These are phyloP conservation scores for Fusarium anthophilum DNA, from an alignment of 2,329 filamentous ascomycete genomes.

Conservation along the genomic window DNA sequence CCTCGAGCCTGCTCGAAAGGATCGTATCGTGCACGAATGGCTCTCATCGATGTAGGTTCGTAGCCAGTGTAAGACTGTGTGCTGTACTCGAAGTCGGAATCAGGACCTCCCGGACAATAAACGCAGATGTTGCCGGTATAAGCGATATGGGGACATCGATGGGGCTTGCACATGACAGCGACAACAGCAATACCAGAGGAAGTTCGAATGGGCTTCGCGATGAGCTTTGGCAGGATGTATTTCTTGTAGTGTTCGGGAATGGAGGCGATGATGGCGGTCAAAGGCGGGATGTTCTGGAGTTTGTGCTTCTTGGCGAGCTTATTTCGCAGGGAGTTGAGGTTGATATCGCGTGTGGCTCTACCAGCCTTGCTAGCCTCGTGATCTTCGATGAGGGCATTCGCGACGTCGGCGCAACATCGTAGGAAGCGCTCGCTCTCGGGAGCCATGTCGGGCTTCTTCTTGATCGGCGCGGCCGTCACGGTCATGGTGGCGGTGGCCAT, in stretches of 20 bases:
- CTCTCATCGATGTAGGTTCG: constrained; percentile 97
- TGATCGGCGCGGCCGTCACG: constrained; percentile 71
- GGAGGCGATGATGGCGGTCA: constrained; percentile 96
- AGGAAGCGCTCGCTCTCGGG: constrained; percentile 96
- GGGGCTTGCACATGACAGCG: constrained; percentile 99
- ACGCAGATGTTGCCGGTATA: constrained; percentile 99
- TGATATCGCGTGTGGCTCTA: constrained; percentile 83
- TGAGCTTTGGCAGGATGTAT: constrained; percentile 94
- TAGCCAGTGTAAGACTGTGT: constrained; percentile 99
- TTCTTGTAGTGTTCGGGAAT: constrained; percentile 99
- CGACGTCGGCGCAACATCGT: constrained; percentile 94
- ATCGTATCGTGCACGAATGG: constrained; percentile 95
- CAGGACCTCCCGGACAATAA: constrained; percentile 96
- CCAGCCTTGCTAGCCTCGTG: constrained; percentile 84
- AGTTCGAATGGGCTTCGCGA: constrained; percentile 95
- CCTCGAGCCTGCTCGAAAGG: constrained; percentile 97
- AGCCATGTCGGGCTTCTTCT: constrained; percentile 79
- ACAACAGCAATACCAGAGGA: constrained; percentile 98
- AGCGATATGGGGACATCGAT: constrained; percentile 95
- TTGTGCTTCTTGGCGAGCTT: constrained; percentile 94
- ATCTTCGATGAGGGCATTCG: constrained; percentile 92
- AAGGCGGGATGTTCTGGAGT: constrained; percentile 84
- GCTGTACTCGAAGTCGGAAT: constrained; percentile 99
- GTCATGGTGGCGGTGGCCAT: constrained; percentile 69
- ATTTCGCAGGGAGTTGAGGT: constrained; percentile 87